Evolutionary conservation across 129 eudicot species (phyloP), one percentile per base, ranked within the genome.

Genomic region (Smallanthus sonchifolius): DNA sequence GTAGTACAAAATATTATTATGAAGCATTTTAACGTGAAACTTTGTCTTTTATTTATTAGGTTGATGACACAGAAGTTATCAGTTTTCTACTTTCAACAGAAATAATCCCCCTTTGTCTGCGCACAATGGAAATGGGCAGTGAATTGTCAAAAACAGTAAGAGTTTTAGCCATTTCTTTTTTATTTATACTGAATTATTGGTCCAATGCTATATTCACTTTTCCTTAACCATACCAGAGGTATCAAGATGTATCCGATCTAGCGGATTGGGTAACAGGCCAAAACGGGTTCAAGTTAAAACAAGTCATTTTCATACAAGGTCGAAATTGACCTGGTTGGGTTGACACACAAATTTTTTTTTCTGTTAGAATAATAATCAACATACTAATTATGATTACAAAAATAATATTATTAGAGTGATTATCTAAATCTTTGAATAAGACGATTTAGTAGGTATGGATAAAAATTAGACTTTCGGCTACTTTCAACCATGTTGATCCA

Each of bases 91-190:
- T 70, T 6, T 52, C 75, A 49, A 70, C 75, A 48, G 75, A 70
- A 51, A 35, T 70, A 49, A 49, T 70, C 8, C 63, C 64, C 34
- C 13, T 70, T 48, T 70, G 75, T 20, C 10, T 70, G 62, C 75
- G 75, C 44, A 35, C 75, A 7, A 70, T 70, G 63, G 75, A 70
- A 38, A 70, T 70, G 62, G 74, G 75, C 75, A 49, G 63, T 70
- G 75, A 70, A 48, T 30, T 70, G 75, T 48, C 75, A 7, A 70
- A 70, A 51, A 34, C 45, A 8, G 75, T 70, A 70, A 24, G 44
- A 13, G 2, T 70, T 70, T 48, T 16, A 4, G 5, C 17, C 44
- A n/a, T 11, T 34, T 9, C 10, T 49, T 51, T 65, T 19, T 49
- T 34, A 34, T 36, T n/a, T 8, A 17, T 51, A 36, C 10, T 2